phyloP scores from a whole-genome alignment of 208 protist species.

The Trypanosoma cruzi region DNA sequence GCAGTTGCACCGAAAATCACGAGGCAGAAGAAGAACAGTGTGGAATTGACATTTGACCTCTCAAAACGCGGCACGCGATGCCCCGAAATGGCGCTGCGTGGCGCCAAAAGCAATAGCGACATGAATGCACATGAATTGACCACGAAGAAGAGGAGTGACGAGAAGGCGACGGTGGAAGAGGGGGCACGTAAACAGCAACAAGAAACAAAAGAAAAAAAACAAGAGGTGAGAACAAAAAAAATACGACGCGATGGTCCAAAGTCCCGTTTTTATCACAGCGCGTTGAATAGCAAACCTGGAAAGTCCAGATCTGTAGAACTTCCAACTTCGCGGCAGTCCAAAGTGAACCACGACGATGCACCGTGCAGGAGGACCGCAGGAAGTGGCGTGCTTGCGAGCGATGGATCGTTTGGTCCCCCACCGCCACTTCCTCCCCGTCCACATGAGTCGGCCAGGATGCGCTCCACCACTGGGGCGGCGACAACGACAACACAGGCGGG shows the following conservation, averaged over 20 bases:
- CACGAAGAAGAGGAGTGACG: background rate
- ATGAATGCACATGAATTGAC: background rate
- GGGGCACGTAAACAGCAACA: background rate
- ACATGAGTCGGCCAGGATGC: background rate
- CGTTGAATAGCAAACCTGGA: background rate
- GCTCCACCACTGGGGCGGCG: background rate
- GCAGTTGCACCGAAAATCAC: background rate
- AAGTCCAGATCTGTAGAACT: background rate
- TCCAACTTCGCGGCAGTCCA: background rate
- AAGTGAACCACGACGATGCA: background rate
- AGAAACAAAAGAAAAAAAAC: background rate
- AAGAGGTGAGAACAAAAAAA: background rate
- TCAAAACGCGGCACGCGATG: background rate
- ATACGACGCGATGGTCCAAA: background rate
- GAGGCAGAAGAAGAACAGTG: conserved; percentile 10
- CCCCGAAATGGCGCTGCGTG: background rate
- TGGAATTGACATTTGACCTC: conserved; percentile 19
- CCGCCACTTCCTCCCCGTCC: conserved; percentile 5
- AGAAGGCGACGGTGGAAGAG: background rate
- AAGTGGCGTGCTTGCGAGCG: background rate
- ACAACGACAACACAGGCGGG: background rate
- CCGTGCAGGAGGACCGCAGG: background rate
- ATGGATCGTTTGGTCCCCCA: conserved; percentile 8
- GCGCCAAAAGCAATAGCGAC: background rate
- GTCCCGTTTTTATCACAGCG: background rate